Evolutionary conservation across 768 basidiomycete species (phyloP).

Genomic region (Lanmaoa pseudosensibilis): DNA sequence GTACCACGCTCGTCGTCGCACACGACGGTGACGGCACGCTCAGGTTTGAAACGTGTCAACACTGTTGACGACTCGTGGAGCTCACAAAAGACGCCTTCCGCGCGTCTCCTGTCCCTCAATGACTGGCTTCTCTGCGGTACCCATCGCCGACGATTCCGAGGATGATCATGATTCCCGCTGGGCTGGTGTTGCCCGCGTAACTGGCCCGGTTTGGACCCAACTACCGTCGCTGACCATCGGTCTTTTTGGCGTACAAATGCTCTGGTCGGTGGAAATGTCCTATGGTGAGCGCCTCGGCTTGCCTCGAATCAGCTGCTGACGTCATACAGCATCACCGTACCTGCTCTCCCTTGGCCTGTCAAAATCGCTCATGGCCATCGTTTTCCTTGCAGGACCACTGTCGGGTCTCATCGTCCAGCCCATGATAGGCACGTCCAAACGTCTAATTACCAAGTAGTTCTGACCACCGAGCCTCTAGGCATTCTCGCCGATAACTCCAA

Average conservation of each 20-base stretch:
- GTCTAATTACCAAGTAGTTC: neutral
- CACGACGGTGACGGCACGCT: neutral
- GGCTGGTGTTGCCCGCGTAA: slow-evolving; percentile 56
- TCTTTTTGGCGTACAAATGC: slow-evolving; percentile 79
- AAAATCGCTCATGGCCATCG: slow-evolving; percentile 84
- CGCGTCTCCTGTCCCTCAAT: slow-evolving; percentile 26
- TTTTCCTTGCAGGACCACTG: slow-evolving; percentile 90
- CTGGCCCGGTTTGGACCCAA: slow-evolving; percentile 67
- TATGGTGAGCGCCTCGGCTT: slow-evolving; percentile 50
- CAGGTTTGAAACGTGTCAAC: neutral
- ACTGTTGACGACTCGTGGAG: neutral
- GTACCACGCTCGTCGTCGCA: neutral
- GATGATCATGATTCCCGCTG: slow-evolving; percentile 38
- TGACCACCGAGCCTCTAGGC: slow-evolving; percentile 27
- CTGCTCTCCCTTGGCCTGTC: slow-evolving; percentile 84
- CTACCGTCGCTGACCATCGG: slow-evolving; percentile 75
- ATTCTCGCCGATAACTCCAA: slow-evolving; percentile 82
- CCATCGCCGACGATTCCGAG: slow-evolving; percentile 45
- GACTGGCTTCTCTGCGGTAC: slow-evolving; percentile 53
- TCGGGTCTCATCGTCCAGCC: slow-evolving; percentile 92
- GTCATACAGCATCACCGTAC: slow-evolving; percentile 71
- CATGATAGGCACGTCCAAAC: slow-evolving; percentile 59
- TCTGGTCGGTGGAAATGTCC: slow-evolving; percentile 96
- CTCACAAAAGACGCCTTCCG: neutral
- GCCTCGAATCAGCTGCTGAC: neutral